Percentiles rank a stretch among this genome's conserved stretches.
phyloP scores from a whole-genome alignment of 805 yeast genomes.

The Sugiyamaella smithiae region DNA sequence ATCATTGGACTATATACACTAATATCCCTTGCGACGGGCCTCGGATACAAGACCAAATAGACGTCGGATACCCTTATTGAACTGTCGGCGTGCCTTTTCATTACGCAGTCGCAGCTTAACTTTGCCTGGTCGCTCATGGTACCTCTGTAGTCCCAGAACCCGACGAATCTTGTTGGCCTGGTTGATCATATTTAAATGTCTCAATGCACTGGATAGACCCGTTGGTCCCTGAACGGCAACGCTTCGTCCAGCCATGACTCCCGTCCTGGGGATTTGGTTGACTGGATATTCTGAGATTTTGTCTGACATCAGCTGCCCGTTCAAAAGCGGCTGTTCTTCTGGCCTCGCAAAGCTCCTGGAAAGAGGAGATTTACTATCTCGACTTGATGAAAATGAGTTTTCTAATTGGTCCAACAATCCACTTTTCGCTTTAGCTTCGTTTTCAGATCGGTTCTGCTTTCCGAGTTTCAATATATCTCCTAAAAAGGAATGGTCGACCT shows the following conservation, averaged over 20 bases:
- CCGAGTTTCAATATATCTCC: conserved; percentile 1
- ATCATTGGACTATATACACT: too few species aligned
- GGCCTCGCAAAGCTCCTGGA: neutral
- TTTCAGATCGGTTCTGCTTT: neutral
- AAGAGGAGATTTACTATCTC: neutral
- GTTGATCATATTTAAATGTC: conserved; percentile 30
- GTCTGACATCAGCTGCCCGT: conserved; percentile 14
- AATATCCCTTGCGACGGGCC: conserved; percentile 32
- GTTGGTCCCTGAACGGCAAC: conserved; percentile 27
- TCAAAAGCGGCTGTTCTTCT: conserved; percentile 7
- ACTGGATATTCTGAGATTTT: conserved; percentile 13
- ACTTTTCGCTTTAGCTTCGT: neutral
- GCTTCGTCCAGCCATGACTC: conserved; percentile 34
- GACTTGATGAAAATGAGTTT: neutral
- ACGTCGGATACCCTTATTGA: conserved; percentile 34
- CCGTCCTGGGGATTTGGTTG: conserved; percentile 31
- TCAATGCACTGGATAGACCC: conserved; percentile 26
- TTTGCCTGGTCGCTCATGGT: conserved; percentile 37
- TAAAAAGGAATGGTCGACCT: neutral
- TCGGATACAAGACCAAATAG: conserved; percentile 35
- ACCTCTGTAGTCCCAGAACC: conserved; percentile 29
- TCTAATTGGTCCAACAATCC: conserved; percentile 2
- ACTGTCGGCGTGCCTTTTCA: conserved; percentile 32
- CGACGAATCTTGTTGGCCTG: conserved; percentile 29
- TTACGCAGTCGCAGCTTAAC: conserved; percentile 30